Evolutionary conservation across 2,329 filamentous ascomycete species (phyloP).

Genomic region (Tolypocladium sp.): DNA sequence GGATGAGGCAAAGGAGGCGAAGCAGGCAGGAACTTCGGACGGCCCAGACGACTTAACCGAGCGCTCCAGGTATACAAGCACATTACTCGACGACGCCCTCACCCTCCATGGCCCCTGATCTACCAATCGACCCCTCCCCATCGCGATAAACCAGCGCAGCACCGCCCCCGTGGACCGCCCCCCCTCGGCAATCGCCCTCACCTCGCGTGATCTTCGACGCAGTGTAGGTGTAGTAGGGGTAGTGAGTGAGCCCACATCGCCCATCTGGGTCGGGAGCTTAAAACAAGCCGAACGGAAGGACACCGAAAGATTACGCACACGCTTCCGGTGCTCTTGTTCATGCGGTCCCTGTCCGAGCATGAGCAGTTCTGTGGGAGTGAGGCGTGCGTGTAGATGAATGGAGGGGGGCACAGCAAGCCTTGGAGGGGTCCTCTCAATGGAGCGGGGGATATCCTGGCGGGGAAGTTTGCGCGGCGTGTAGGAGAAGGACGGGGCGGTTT

Average conservation of each 20-base stretch:
- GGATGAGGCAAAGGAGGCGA: background rate
- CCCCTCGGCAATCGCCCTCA: background rate
- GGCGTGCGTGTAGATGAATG: background rate
- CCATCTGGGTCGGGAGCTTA: background rate
- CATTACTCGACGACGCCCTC: background rate
- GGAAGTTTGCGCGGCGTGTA: background rate
- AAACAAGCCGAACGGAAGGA: background rate
- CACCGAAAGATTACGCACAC: background rate
- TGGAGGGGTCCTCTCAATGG: background rate
- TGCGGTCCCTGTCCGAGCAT: background rate
- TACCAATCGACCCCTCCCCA: background rate
- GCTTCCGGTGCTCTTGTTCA: background rate
- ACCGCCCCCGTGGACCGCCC: background rate
- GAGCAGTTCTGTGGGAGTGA: background rate
- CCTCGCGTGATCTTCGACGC: background rate
- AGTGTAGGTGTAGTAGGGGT: background rate
- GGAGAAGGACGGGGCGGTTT: background rate
- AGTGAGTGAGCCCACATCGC: background rate
- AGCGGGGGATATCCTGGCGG: background rate
- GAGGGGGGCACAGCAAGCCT: background rate
- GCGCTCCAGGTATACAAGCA: background rate
- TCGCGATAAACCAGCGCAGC: background rate
- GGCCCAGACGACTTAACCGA: background rate
- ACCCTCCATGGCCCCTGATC: background rate
- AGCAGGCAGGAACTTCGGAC: background rate